Evolutionary conservation across 306 rosid genomes (phyloP).

Genomic region (Urtica urens): DNA sequence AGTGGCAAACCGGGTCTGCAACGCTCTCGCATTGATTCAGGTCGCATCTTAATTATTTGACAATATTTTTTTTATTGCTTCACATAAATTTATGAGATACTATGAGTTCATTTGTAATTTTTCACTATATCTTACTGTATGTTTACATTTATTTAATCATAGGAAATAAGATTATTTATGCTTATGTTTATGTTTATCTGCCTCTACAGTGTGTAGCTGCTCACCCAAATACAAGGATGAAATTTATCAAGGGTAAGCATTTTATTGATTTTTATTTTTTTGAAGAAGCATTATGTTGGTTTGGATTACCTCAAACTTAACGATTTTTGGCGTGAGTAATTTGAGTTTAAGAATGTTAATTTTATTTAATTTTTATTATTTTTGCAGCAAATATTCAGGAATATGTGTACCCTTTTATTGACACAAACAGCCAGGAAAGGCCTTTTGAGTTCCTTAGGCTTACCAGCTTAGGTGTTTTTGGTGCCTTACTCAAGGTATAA

Average conservation of each 20-base stretch:
- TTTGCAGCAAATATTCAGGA: constrained; percentile 27
- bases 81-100: neutral
- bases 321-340: no score
- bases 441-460: constrained; percentile 32
- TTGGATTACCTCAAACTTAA: neutral
- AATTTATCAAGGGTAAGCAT: constrained; percentile 25
- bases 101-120: neutral
- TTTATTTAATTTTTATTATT: neutral
- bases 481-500: constrained; percentile 34
- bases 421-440: constrained; percentile 12
- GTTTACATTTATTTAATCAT: neutral
- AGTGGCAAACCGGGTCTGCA: constrained; percentile 18
- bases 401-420: constrained; percentile 35
- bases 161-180: neutral
- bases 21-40: constrained; percentile 32
- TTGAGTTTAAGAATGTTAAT: neutral
- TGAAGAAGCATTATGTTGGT: neutral
- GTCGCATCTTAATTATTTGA: constrained; percentile 14
- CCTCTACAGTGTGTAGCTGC: constrained; percentile 31
- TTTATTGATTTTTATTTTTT: neutral
- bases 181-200: no score
- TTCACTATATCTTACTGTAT: neutral
- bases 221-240: constrained; percentile 27
- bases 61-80: neutral
- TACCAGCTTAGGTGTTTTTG: constrained; percentile 34